Evolutionary conservation across 2,329 filamentous ascomycete species (phyloP).

Genomic region (Aspergillus caelatus): DNA sequence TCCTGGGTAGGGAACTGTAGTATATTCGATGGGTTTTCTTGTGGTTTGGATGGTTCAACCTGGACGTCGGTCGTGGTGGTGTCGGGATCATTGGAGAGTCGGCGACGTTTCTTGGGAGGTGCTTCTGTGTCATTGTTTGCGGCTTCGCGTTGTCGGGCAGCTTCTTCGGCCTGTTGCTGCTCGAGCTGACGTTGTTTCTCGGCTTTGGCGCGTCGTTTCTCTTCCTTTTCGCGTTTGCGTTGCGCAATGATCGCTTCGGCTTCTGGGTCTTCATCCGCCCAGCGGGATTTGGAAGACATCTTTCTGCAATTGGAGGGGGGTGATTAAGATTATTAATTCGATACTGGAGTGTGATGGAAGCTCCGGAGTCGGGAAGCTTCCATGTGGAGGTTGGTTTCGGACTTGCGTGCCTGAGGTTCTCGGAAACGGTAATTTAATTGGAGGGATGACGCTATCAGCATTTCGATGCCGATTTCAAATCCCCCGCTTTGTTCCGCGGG

Average conservation of each 20-base stretch:
- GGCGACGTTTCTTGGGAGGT: constrained; percentile 60
- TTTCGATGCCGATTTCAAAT: constrained; percentile 28
- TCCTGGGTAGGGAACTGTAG: constrained; percentile 70
- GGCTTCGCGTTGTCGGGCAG: constrained; percentile 29
- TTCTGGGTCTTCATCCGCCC: constrained; percentile 85
- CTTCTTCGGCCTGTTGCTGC: constrained; percentile 37
- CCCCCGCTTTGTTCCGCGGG: constrained; percentile 29
- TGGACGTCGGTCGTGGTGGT: constrained; percentile 20
- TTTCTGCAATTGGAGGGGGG: neutral
- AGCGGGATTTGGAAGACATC: constrained; percentile 76
- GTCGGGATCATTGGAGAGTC: constrained; percentile 61
- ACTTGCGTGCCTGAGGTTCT: constrained; percentile 15
- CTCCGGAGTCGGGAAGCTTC: neutral
- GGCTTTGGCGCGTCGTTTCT: constrained; percentile 81
- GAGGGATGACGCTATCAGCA: constrained; percentile 30
- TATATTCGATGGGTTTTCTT: constrained; percentile 54
- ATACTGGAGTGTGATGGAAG: neutral
- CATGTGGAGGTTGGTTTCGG: neutral
- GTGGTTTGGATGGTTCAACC: constrained; percentile 23
- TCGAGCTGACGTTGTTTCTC: constrained; percentile 75
- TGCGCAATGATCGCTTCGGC: constrained; percentile 68
- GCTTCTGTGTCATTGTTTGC: constrained; percentile 34
- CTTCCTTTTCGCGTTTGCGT: constrained; percentile 80
- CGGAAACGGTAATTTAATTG: constrained; percentile 13
- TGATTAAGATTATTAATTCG: neutral